phyloP scores from a whole-genome alignment of 2,329 filamentous ascomycete genomes.

The Cercospora brassicicola region DNA sequence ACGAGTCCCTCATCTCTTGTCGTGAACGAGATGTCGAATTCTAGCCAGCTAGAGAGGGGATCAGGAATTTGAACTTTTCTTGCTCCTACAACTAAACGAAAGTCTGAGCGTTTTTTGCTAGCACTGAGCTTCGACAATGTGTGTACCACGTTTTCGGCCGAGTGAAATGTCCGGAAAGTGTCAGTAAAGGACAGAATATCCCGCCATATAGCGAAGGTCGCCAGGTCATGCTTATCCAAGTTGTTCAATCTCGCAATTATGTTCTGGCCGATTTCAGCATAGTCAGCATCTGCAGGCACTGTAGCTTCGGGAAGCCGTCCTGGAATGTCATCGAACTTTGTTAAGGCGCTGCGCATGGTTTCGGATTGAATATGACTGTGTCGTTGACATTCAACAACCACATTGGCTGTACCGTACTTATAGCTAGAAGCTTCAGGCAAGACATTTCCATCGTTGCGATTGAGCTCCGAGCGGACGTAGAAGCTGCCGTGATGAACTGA shows the following conservation, averaged over 20 bases:
- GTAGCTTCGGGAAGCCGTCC: conserved; percentile 24
- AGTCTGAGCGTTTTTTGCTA: conserved; percentile 38
- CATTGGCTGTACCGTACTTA: background rate
- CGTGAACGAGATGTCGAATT: conserved; percentile 37
- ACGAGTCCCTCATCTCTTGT: conserved; percentile 28
- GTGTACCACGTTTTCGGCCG: conserved; percentile 44
- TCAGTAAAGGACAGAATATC: conserved; percentile 60
- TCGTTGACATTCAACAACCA: too few relatives aligned
- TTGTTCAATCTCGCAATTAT: conserved; percentile 24
- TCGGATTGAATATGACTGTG: background rate
- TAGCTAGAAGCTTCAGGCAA: background rate
- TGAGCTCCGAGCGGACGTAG: background rate
- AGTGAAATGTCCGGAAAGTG: conserved; percentile 57
- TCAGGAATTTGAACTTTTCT: conserved; percentile 31
- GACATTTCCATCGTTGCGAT: background rate
- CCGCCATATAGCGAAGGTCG: conserved; percentile 47
- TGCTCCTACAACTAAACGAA: conserved; percentile 22
- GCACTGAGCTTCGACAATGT: conserved; percentile 39
- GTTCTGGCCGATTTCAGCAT: conserved; percentile 17
- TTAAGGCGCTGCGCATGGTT: conserved; percentile 13
- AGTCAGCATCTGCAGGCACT: conserved; percentile 23
- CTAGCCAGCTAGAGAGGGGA: conserved; percentile 26
- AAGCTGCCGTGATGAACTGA: background rate
- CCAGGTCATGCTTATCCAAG: conserved; percentile 20
- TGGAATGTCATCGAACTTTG: conserved; percentile 30